Evolutionary conservation across 306 rosid species (phyloP), one percentile per base, ranked within the genome.

Genomic region (Trifolium pratense): DNA sequence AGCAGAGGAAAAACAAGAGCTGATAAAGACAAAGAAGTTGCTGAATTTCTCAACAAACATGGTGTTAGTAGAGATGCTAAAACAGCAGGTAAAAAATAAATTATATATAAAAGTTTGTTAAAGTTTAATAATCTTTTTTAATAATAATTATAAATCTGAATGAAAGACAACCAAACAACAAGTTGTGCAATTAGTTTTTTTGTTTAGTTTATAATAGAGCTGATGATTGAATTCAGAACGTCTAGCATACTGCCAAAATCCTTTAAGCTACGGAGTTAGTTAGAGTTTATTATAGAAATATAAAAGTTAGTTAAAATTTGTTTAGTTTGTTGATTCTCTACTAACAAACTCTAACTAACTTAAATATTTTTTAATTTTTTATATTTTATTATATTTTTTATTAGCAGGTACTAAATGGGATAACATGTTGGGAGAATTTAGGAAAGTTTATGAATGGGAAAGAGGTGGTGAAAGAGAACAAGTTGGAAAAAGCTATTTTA

Each of bases 391-490:
- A 17, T 17, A n/a, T 7, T 52, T 16, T 52, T 18, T 1, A 52
- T 52, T 17, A 52, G 25, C 97, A 3, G 99, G 99, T 17, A 94
- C 99, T 0, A 94, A 94, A 75, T 94, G 99, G 99, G 99, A 94
- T 51, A 94, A 94, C 75, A 94, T 94, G 99, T 70, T 94, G 71
- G 99, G 99, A 1, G 99, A 94, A 67, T 94, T 94, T 51, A 84
- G 99, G 78, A 94, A 94, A 78, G 99, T 94, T 6, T 90, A 88
- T 25, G 99, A 94, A 56, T 94, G 99, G 99, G 99, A 91, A 58
- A 88, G 97, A 81, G 97, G 96, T 5, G 89, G 87, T 17, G 99
- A 88, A 43, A 85, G 96, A 32, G 96, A 91, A 29, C 94, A 88
- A 39, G 68, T 88, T 58, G 97, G 97, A 10, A 94, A 94, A 75